phyloP scores from a whole-genome alignment of 257 asterid species.

The Solanum appendiculatum region DNA sequence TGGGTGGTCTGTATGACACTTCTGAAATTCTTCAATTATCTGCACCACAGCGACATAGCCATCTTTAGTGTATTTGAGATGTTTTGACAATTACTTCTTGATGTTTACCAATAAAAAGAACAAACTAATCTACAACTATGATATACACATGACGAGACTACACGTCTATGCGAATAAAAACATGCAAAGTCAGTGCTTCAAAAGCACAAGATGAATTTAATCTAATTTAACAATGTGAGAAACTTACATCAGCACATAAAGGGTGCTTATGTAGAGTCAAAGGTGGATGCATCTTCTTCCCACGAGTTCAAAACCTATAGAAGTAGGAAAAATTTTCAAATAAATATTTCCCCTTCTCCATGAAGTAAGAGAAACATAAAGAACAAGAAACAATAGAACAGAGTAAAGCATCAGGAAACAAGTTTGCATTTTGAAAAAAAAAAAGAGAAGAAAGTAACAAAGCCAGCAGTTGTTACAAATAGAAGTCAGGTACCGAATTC shows the following conservation, averaged over 20 bases:
- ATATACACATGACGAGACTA: not conserved
- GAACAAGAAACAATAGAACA: not conserved
- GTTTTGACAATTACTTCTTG: not conserved
- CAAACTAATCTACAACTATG: not conserved
- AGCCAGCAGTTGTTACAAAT: not conserved
- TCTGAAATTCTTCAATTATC: conserved; percentile 68
- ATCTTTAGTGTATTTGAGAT: not conserved
- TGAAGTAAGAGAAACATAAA: not conserved
- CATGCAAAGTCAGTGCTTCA: not conserved
- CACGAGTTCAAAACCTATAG: not conserved
- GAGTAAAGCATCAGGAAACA: not conserved
- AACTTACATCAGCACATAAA: conserved; percentile 73
- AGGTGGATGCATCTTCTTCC: conserved; percentile 61
- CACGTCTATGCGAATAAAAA: not conserved
- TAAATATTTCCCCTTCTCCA: not conserved
- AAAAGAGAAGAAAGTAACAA: not conserved
- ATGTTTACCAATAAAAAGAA: not conserved
- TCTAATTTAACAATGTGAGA: not conserved
- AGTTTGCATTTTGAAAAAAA: not conserved
- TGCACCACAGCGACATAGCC: not conserved
- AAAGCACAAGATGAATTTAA: not conserved
- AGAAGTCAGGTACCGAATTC: not conserved
- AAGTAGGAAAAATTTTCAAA: not conserved
- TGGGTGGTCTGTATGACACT: conserved; percentile 70
- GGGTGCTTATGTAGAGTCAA: conserved; percentile 65